These are phyloP conservation scores for Annulohypoxylon nitens DNA, from an alignment of 495 filamentous ascomycete genomes.

Conservation along the genomic window DNA sequence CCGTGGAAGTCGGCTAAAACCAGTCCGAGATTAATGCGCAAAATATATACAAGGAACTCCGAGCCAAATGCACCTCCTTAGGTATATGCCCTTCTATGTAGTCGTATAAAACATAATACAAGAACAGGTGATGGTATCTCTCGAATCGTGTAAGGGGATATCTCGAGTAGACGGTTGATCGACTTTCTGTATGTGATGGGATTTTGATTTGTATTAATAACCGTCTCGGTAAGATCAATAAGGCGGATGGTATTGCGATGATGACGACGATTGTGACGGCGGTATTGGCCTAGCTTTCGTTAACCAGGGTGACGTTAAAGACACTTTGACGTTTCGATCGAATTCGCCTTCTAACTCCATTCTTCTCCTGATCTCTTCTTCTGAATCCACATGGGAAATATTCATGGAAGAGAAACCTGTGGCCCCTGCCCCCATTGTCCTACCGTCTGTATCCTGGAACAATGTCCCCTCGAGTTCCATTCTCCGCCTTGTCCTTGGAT, in stretches of 20 bases:
- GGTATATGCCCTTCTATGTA: slow-evolving; percentile 13
- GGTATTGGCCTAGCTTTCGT: slow-evolving; percentile 25
- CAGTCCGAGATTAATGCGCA: neutral
- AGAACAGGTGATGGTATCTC: neutral
- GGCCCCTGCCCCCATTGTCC: slow-evolving; percentile 8
- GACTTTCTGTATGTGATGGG: neutral
- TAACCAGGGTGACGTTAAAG: slow-evolving; percentile 36
- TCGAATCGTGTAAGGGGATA: neutral
- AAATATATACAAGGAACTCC: slow-evolving; percentile 14
- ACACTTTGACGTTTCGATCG: slow-evolving; percentile 43
- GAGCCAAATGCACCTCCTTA: slow-evolving; percentile 3
- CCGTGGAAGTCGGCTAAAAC: slow-evolving; percentile 1
- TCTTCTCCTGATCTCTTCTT: slow-evolving; percentile 29
- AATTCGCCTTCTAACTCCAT: slow-evolving; percentile 44
- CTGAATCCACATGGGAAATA: slow-evolving; percentile 5
- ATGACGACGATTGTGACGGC: slow-evolving; percentile 20
- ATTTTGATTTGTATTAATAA: neutral
- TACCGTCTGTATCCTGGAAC: slow-evolving; percentile 14
- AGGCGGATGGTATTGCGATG: slow-evolving; percentile 36
- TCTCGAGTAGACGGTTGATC: neutral
- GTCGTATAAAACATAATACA: slow-evolving; percentile 1
- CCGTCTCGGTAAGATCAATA: slow-evolving; percentile 7
- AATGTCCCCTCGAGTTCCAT: slow-evolving; percentile 8
- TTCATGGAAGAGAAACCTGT: neutral
- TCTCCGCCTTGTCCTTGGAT: slow-evolving; percentile 25